Base-by-base conservation (phyloP, 441 rosid genomes). In the Syzygium malaccense region DNA sequence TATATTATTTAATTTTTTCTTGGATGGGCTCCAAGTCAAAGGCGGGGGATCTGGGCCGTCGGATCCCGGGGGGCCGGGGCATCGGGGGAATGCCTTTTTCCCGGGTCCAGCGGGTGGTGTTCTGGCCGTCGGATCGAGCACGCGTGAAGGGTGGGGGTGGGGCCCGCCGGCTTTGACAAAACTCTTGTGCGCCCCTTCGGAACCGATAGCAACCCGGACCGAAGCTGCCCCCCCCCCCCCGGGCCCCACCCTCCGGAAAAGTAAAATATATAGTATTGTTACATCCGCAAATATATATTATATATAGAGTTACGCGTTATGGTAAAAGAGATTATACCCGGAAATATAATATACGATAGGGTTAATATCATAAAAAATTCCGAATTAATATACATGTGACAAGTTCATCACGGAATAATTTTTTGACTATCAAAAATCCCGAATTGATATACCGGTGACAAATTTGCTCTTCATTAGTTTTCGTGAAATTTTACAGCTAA, bases 71-170 rank as follows among this genome's bases (percentile, higher is more conserved):
- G 3, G 28, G 28, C 2, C 28, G 14, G 26, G 85, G 88, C 93
- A 30, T 88, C 19, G 79, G 87, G 60, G 89, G 60, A 41, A n/a
- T 66, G 89, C 87, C 4, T 60, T 55, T 85, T 60, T 88, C 90
- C 92, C 94, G 93, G 89, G 88, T 92, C 88, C 91, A 87, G 93
- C 93, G 96, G 93, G 62, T 86, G 85, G 86, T 91, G 92, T 88
- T 87, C 89, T 87, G 91, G 90, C 95, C 96, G 95, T 95, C 79
- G 92, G 97, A 95, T 95, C 71, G 85, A 92, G 95, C 97, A 96
- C 95, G 96, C 97, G 96, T 96, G 94, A 19, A 57, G 92, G 89
- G 91, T 71, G 48, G 49, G 4, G 41, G 91, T 85, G 93, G 96
- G 92, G 60, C 95, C 92, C 90, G 90, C 93, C 23, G 25, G 49